A percentile compares a stretch with the other conserved stretches of the same genome.
Conservation (phyloP, 1,284 basidiomycete genomes). For the Tilletiaria anomala region DNA sequence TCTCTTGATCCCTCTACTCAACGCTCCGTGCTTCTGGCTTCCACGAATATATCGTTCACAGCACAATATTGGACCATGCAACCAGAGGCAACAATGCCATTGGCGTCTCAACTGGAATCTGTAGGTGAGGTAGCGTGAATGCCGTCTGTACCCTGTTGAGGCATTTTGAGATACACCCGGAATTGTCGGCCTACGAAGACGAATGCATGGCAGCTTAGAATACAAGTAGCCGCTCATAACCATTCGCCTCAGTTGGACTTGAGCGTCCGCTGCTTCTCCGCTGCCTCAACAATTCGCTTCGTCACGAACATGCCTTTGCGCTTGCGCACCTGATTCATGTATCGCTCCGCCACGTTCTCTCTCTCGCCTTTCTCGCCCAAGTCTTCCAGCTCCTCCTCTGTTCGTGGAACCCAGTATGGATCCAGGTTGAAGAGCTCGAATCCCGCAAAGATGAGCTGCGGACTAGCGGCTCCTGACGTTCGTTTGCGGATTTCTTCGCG, state of each 20-base stretch:
- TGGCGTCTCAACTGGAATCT: too few species aligned
- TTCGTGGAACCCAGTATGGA: constrained; percentile 98
- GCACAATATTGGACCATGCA: too few species aligned
- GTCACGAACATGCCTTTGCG: constrained; percentile 31
- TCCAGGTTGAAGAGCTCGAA: constrained; percentile 45
- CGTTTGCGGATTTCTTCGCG: constrained; percentile 75
- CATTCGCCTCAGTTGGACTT: constrained; percentile 34
- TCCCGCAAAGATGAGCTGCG: constrained; percentile 84
- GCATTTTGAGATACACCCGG: too few species aligned
- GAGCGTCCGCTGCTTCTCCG: constrained; percentile 38
- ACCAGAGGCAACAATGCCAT: too few species aligned
- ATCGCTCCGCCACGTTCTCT: constrained; percentile 80
- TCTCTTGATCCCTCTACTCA: too few species aligned
- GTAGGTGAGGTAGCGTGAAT: too few species aligned
- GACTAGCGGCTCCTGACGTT: constrained; percentile 89
- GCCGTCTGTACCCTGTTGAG: too few species aligned
- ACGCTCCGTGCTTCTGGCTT: too few species aligned
- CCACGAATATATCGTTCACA: too few species aligned
- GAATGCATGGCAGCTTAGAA: too few species aligned
- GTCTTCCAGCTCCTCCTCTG: constrained; percentile 93
- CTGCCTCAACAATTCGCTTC: constrained; percentile 29
- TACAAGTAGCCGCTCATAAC: too few species aligned
- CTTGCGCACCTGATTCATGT: constrained; percentile 73
- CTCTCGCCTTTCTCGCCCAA: constrained; percentile 89
- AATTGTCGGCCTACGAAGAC: too few species aligned